Percentiles rank a stretch among this genome's conserved stretches.
These are phyloP conservation scores for Vaccinium myrtillus DNA, from an alignment of 148 eudicot genomes.

Conservation along the genomic window DNA sequence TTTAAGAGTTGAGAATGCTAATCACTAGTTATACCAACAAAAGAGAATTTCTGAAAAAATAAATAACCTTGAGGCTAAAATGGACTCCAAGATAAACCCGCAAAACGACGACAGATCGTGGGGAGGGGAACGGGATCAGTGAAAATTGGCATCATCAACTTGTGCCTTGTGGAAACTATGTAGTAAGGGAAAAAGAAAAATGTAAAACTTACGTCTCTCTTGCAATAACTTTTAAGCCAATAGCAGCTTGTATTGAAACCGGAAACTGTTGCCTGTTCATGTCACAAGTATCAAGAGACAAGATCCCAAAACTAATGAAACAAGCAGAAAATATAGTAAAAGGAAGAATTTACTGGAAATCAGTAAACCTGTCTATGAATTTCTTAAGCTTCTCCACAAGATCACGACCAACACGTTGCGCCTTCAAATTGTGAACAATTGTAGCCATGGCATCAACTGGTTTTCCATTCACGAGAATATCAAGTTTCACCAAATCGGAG, in stretches of 20 bases:
- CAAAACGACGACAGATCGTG: no score
- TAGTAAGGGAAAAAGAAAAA: not conserved
- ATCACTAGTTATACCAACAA: no score
- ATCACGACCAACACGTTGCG: conserved; percentile 88
- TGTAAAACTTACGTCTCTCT: conserved; percentile 81
- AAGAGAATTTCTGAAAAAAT: no score
- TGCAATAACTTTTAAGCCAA: conserved; percentile 80
- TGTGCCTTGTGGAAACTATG: not conserved
- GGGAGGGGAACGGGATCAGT: no score
- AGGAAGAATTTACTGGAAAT: conserved; percentile 11
- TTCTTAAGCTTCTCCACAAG: conserved; percentile 86
- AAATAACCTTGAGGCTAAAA: no score
- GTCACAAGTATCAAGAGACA: conserved; percentile 16
- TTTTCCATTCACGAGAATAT: conserved; percentile 88
- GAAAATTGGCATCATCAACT: no score
- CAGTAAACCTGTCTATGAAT: conserved; percentile 75
- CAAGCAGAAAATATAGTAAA: conserved; percentile 8
- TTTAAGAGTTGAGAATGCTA: no score
- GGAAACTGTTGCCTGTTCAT: conserved; percentile 85
- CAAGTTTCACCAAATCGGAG: conserved; percentile 87
- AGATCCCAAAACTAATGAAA: conserved; percentile 14
- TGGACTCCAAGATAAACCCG: no score
- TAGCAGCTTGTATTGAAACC: conserved; percentile 83
- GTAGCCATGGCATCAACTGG: conserved; percentile 98
- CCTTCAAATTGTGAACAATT: conserved; percentile 84